Evolutionary conservation across 352 stramenopile species (phyloP), one percentile per base, ranked within the genome.

Genomic region (Pythium periplocum): DNA sequence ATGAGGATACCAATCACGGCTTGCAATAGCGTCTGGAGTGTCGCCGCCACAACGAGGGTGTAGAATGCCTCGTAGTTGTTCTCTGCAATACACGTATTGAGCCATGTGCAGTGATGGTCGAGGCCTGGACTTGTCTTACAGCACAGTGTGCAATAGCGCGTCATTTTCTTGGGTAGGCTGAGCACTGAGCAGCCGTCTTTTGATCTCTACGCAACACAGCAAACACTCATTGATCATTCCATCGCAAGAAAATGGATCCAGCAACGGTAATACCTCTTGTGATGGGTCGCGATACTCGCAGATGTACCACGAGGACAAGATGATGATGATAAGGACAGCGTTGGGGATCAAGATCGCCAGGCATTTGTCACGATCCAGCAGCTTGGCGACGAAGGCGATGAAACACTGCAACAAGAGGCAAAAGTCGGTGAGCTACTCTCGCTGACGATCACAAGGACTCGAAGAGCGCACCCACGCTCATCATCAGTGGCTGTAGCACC

Each of bases 51-150:
- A 11, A 93, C 82, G 9, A 95, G 59, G 30, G 66, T 77, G 60
- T 90, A 95, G 48, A 95, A 95, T 4, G 83, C 67, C 48, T 86
- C 81, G 61, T 94, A 94, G 59, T 94, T 91, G 53, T 62, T 83
- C 55, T 88, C 79, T 8, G 73, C 81, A 45, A 94, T 92, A 62
- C 83, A 92, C 4, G 83, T 94, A 58, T 94, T 94, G 48, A 94
- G 68, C 82, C 83, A 94, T 17, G 83, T 91, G 67, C 83, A 94
- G 59, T 94, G 83, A 57, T 94, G 83, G 45, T 94, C 83, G 5
- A 94, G 66, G 0, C 81, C 78, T 6, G 78, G 75, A 34, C 80
- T 92, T 49, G 71, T 88, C 56, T 95, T 95, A 64, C 73, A 84
- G 66, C 85, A 93, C 8, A 90, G 68, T 10, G 78, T 86, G 64